These are phyloP conservation scores for Pyrus bretschneideri DNA, from an alignment of 306 rosid genomes.

Conservation along the genomic window DNA sequence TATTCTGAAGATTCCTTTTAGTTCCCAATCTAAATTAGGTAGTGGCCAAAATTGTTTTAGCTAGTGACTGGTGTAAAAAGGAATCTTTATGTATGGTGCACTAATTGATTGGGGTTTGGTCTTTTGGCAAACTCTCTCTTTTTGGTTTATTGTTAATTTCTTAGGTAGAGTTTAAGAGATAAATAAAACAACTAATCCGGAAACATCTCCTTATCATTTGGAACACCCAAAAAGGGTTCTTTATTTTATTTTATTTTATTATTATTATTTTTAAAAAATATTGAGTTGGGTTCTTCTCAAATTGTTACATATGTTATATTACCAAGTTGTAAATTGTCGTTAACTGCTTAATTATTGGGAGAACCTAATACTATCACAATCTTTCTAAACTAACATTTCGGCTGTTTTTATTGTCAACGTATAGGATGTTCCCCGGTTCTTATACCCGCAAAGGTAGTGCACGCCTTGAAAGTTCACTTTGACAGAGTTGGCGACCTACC, in stretches of 20 bases:
- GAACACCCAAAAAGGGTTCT: background rate
- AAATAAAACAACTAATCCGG: background rate
- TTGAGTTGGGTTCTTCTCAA: background rate
- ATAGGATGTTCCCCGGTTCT: slow-evolving; percentile 61
- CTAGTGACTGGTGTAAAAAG: background rate
- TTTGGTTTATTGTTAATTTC: background rate
- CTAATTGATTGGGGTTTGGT: background rate
- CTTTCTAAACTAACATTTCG: background rate
- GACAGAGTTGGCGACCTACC: slow-evolving; percentile 53
- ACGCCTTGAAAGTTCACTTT: slow-evolving; percentile 75
- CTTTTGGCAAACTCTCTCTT: background rate
- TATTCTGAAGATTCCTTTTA: slow-evolving; percentile 3
- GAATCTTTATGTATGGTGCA: slow-evolving; percentile 9
- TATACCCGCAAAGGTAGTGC: slow-evolving; percentile 87
- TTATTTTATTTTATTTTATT: too few relatives aligned
- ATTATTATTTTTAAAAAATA: too few relatives aligned
- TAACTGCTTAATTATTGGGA: too few relatives aligned
- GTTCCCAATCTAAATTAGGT: background rate
- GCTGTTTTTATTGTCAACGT: background rate
- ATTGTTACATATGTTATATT: background rate
- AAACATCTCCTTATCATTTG: background rate
- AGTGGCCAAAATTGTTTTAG: background rate
- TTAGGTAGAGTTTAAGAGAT: background rate
- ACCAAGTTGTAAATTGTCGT: background rate
- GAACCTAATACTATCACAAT: background rate